Evolutionary conservation across 257 asterid species (phyloP), one percentile per base, ranked within the genome.

Genomic region (Orobanche coerulescens): DNA sequence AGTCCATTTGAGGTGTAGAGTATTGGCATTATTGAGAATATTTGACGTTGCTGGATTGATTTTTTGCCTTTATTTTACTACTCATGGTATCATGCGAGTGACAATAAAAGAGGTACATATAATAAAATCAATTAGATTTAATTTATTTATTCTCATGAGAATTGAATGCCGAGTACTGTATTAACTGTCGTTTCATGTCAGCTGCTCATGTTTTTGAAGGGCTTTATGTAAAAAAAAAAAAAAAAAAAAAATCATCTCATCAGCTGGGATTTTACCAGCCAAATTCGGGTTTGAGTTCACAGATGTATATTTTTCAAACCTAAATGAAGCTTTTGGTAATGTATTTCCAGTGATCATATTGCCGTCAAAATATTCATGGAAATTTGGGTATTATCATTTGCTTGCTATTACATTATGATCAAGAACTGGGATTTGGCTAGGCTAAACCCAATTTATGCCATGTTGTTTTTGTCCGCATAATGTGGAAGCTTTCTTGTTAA

Each of bases 271-370:
- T 31, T 18, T 54, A 34, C 25, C 23, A 19, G 39, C 51, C 44
- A 44, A 64, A 12, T 16, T 11, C 36, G 48, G 51, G 37, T 30
- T 31, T 49, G 16, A 34, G 18, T 13, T 34, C 55, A 22, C 1
- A 11, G 10, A 47, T 6, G 37, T 14, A 23, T 12, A 31, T 10
- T 23, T 37, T 36, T 31, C 15, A 5, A 14, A 31, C 25, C 30
- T 40, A 51, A 22, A 18, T 20, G 23, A 39, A 48, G 51, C 56
- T 42, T 66, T 37, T 18, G 65, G 30, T 64, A 13, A 62, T 6
- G 26, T 23, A 44, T 69, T 53, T 57, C 66, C 39, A 46, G 61
- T 67, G 33, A 33, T 15, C 52, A 40, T 33, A 13, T 51, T 33
- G 5, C 15, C 6, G 12, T 10, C 31, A 2, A 16, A 34, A 31